A percentile compares a stretch with the other conserved stretches of the same genome.
Conservation (phyloP, 2,329 filamentous ascomycete genomes). For the Talaromyces sp. region DNA sequence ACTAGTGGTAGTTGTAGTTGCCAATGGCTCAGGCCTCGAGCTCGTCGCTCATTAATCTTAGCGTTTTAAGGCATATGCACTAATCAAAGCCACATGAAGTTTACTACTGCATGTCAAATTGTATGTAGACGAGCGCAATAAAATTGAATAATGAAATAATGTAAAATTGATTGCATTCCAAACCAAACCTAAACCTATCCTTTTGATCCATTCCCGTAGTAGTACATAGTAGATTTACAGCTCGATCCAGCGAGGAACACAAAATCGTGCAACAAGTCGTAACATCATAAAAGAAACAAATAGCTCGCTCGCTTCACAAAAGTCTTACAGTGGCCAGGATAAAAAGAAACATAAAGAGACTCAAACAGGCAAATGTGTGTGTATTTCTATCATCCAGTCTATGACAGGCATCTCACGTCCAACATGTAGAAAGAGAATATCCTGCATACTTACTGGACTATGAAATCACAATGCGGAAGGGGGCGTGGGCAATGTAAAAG, state of each 20-base stretch:
- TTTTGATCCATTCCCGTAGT: conserved; percentile 3
- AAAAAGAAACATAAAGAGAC: neutral
- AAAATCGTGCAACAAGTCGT: conserved; percentile 2
- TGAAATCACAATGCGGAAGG: neutral
- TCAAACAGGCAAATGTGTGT: neutral
- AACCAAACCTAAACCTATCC: neutral
- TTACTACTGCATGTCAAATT: neutral
- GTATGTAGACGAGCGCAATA: too few species aligned
- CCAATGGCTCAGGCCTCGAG: neutral
- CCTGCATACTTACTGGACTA: conserved; percentile 7
- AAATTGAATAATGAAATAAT: too few species aligned
- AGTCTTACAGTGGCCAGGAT: neutral
- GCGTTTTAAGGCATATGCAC: neutral
- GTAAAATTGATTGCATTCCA: neutral
- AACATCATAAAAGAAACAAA: conserved; percentile 3
- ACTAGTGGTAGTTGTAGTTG: neutral
- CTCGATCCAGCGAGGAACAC: conserved; percentile 6
- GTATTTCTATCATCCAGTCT: neutral
- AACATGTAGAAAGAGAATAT: conserved; percentile 4
- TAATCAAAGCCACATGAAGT: neutral
- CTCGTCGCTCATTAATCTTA: neutral
- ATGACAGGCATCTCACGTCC: conserved; percentile 6
- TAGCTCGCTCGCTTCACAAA: neutral
- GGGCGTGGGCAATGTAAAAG: neutral
- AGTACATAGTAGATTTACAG: conserved; percentile 3